Base-by-base conservation (phyloP, 2,329 filamentous ascomycete species). In the Ceratocystis cubensis region DNA sequence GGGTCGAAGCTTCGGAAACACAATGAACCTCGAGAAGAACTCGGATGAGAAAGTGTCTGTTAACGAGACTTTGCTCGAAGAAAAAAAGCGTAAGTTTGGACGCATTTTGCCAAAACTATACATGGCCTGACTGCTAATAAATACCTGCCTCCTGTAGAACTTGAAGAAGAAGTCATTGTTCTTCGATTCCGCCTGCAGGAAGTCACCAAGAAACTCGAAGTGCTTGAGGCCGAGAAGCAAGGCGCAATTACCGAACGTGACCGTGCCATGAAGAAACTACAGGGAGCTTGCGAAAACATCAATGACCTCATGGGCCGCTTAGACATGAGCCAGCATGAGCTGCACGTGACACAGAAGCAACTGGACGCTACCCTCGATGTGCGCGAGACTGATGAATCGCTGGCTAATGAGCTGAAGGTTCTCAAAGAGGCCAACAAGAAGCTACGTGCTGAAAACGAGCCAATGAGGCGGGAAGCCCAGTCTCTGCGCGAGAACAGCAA, bases 241-340 rank as follows among this genome's bases (percentile, higher is more conserved):
- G 81, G 84, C 2, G 75, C 88, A 53, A 79, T 80, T 2, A 79
- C 82, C 37, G 87, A 89, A 73, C 81, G 85, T 37, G 86, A 89
- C 70, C 83, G 84, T 61, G 81, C 87, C 46, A 78, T 87, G 62
- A 80, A 80, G 64, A 85, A 86, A 71, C 78, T 86, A 5, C 82
- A 82, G 33, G 79, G 84, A 63, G 84, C 84, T 3, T 85, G 82
- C 50, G 78, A 81, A 61, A 83, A 82, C 44, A 82, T 83, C 70
- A 82, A 79, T 70, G 78, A 79, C 67, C 75, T 79, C 30, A 79
- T 77, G 45, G 73, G 75, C 22, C 78, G 78, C 70, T 71, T 79
- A 17, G 77, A 74, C 63, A 71, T 72, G 25, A 76, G 75, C 65
- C 75, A 78, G 66, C 77, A 76, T 69, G 77, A 79, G 66, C 70